phyloP scores from a whole-genome alignment of 768 basidiomycete genomes.

The Phylloporus sp. region DNA sequence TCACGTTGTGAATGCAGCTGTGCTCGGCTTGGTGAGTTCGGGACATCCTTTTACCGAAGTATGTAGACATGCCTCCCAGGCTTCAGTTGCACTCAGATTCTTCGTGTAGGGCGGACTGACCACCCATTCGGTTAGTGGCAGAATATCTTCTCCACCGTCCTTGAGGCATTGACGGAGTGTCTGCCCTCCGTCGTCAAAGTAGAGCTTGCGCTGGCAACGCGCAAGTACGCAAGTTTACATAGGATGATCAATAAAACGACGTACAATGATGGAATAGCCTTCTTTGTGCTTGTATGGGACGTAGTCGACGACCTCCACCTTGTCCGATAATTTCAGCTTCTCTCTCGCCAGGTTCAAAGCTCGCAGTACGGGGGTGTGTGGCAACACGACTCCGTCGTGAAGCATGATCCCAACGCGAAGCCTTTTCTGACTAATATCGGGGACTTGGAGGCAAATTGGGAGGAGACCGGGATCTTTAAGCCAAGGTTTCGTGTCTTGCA shows the following conservation, averaged over 20 bases:
- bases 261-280: conserved; percentile 30
- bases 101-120: conserved; percentile 26
- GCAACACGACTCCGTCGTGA: conserved; percentile 36
- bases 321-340: conserved; percentile 32
- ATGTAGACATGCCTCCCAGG: conserved; percentile 28
- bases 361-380: conserved; percentile 40
- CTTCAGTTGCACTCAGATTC: conserved; percentile 19
- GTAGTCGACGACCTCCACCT: conserved; percentile 37
- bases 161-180: conserved; percentile 19
- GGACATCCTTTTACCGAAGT: neutral
- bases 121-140: conserved; percentile 37
- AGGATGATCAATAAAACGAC: neutral
- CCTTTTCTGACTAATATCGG: conserved; percentile 25
- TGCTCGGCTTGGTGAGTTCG: conserved; percentile 4
- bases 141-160: conserved; percentile 33
- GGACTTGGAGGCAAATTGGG: conserved; percentile 26
- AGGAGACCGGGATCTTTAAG: conserved; percentile 34
- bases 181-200: conserved; percentile 38
- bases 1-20: conserved; percentile 33
- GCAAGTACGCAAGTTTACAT: neutral
- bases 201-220: conserved; percentile 31
- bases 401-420: conserved; percentile 29
- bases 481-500: conserved; percentile 38
- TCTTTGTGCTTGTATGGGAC: conserved; percentile 33
- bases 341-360: conserved; percentile 37